These are phyloP conservation scores for Gossypium longicalyx DNA, from an alignment of 345 rosid species.

Conservation along the genomic window DNA sequence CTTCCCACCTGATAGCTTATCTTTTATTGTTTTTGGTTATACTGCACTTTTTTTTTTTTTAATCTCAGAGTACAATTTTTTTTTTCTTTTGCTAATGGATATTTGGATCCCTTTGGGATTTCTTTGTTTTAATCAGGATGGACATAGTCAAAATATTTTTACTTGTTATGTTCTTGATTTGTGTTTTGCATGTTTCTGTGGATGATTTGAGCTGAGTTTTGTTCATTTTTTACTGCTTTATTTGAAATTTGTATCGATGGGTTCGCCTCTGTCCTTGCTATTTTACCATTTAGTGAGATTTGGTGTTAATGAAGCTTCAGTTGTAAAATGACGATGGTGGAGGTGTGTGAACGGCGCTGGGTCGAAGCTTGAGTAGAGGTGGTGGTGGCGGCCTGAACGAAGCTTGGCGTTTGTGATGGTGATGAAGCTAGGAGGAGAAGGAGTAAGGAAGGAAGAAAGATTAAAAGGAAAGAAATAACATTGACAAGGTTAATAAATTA, in stretches of 20 bases:
- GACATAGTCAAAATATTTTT: background rate
- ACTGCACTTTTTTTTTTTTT: background rate
- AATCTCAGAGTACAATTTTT: background rate
- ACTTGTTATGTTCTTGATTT: conserved; percentile 5
- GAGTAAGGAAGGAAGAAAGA: no score
- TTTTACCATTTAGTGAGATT: conserved; percentile 32
- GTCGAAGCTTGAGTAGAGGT: no score
- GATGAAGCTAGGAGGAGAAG: no score
- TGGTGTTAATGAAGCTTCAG: conserved; percentile 45
- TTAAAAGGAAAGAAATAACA: no score
- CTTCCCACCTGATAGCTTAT: conserved; percentile 14
- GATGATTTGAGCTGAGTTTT: conserved; percentile 20
- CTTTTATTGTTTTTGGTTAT: background rate
- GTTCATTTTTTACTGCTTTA: conserved; percentile 2
- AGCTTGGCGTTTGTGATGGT: no score
- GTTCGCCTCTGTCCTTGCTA: conserved; percentile 18
- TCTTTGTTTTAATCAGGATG: background rate
- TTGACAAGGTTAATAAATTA: no score
- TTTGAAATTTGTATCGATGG: conserved; percentile 14
- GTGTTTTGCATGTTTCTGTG: background rate
- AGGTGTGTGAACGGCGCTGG: no score
- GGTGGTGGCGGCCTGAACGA: no score
- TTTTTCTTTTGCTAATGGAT: background rate
- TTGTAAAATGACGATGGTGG: background rate
- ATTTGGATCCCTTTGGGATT: conserved; percentile 15